Base-by-base conservation (phyloP, 2,329 filamentous ascomycete species). In the Emydomyces testavorans region DNA sequence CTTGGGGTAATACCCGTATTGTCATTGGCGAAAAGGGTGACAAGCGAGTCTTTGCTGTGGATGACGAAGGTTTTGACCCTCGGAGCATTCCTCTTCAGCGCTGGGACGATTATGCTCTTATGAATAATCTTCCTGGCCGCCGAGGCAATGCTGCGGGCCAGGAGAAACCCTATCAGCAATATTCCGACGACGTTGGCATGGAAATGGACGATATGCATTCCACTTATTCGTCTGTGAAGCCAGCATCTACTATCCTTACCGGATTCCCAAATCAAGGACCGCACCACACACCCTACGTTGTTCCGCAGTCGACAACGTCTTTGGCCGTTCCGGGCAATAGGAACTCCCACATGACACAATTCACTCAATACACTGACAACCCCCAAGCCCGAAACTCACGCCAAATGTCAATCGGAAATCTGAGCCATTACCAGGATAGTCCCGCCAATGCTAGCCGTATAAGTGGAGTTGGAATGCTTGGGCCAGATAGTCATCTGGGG, bases 181-280 rank as follows among this genome's bases (percentile, higher is more conserved):
- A 86, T 58, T 78, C 82, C 34, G 84, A 90, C 53, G 80, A 83
- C 53, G 71, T 68, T n/a, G 94, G 88, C 60, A 63, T 71, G 62
- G 92, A 98, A 68, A 89, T 96, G 83, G 93, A 98, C 63, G 92
- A 98, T 65, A 94, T 96, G 75, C 89, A 87, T 64, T 94, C 88
- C 0, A 82, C 93, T 51, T 96, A 96, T 72, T 95, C 89, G 4
- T 94, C 88, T 0, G 85, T 89, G 51, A 82, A 90, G 75, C 72
- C 89, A 65, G 75, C 87, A 3, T 83, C 87, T 6, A 95, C 89
- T 1, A 82, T 96, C 54, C 75, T 94, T 50, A 87, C 85, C 11
- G 88, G 87, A 47, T 86, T 94, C 69, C 83, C 78, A 35, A 75
- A 77, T 45, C 79, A 80, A 38, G 66, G 64, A 16, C 79, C 78